These are phyloP conservation scores for Aegilops bicornis DNA, from an alignment of 176 grass and related monocot genomes.

Conservation along the genomic window DNA sequence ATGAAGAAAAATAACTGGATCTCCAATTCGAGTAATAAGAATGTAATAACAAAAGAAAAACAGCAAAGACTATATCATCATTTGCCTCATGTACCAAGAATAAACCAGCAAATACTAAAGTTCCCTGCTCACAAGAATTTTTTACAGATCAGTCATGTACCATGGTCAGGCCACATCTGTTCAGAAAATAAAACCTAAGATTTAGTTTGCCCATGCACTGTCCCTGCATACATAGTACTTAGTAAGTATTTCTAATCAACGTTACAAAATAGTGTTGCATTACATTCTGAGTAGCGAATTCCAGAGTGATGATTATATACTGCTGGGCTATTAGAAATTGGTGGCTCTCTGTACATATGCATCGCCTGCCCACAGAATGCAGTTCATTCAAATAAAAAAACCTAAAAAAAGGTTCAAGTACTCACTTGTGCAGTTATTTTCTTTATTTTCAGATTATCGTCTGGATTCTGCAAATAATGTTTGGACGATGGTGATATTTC, in stretches of 20 bases:
- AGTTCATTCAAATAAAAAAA: not conserved
- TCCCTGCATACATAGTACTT: not conserved
- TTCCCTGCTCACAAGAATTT: too few relatives aligned
- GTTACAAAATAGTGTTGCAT: not conserved
- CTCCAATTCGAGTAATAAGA: conserved; percentile 1
- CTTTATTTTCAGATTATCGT: conserved; percentile 13
- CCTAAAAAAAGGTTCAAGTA: not conserved
- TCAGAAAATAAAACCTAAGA: not conserved
- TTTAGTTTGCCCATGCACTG: not conserved
- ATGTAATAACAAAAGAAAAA: not conserved
- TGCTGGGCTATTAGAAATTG: not conserved
- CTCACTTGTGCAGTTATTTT: not conserved
- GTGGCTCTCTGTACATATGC: not conserved
- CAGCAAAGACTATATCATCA: not conserved
- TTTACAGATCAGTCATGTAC: not conserved
- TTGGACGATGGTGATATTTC: not conserved
- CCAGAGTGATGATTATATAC: not conserved
- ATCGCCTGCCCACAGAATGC: not conserved
- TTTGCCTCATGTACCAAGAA: not conserved
- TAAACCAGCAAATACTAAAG: too few relatives aligned
- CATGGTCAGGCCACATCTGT: not conserved
- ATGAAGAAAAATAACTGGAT: not conserved
- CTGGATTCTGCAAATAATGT: not conserved
- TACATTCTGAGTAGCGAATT: not conserved
- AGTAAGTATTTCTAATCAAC: not conserved